These are phyloP conservation scores for Acacia pycnantha DNA, from an alignment of 331 rosid species.

Conservation along the genomic window DNA sequence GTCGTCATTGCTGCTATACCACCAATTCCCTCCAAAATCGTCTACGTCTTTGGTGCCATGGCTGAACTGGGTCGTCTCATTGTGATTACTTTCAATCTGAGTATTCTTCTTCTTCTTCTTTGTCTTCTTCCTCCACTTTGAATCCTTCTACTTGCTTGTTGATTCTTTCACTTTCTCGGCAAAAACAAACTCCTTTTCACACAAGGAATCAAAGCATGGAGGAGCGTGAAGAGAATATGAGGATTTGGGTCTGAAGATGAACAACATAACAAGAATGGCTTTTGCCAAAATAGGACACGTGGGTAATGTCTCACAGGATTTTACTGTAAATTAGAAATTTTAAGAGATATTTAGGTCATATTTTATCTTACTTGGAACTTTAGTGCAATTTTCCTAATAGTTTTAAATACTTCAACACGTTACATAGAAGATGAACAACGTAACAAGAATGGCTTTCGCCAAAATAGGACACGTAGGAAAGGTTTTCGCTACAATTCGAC, in stretches of 20 bases:
- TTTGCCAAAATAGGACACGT: no score
- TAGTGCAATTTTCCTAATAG: no score
- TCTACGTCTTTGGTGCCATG: constrained; percentile 50
- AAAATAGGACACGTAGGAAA: no score
- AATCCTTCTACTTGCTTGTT: background rate
- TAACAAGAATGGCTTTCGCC: no score
- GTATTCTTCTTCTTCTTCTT: constrained; percentile 34
- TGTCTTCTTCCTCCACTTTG: background rate
- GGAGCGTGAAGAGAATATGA: constrained; percentile 28
- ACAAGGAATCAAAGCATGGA: background rate
- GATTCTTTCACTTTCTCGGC: constrained; percentile 30
- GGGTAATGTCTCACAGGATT: no score
- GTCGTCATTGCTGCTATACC: constrained; percentile 75
- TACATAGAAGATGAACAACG: no score
- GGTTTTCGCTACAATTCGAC: no score
- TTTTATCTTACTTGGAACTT: no score
- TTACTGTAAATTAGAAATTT: no score
- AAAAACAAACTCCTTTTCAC: background rate
- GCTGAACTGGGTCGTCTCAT: constrained; percentile 48
- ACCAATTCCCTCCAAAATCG: constrained; percentile 56
- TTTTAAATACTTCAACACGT: no score
- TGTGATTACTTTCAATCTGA: constrained; percentile 33
- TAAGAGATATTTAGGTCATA: fast-evolving
- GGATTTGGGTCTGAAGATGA: constrained; percentile 28
- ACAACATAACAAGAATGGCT: no score